These are phyloP conservation scores for Tetradesmus lagerheimii DNA, from an alignment of 139 green algal species.

Conservation along the genomic window DNA sequence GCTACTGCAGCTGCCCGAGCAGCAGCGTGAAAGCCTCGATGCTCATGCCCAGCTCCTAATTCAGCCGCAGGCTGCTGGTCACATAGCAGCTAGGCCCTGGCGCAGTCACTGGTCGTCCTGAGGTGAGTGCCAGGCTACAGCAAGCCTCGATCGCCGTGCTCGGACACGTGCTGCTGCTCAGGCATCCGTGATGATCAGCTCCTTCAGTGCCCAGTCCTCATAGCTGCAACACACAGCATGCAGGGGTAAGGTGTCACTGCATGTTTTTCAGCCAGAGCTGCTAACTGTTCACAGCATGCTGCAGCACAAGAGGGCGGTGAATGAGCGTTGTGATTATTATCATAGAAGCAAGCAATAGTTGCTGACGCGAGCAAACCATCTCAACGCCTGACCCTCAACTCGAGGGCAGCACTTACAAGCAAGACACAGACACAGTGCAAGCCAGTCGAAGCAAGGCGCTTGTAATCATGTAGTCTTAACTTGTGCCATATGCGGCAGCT, in stretches of 20 bases:
- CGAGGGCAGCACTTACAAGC: no score
- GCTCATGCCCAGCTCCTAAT: background rate
- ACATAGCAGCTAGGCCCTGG: background rate
- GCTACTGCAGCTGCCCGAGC: background rate
- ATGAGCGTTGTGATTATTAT: no score
- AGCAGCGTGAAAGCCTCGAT: no score
- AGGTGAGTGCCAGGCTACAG: background rate
- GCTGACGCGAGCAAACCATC: no score
- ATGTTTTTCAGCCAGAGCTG: no score
- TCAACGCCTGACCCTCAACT: no score
- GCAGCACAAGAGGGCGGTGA: background rate
- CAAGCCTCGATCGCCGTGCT: background rate
- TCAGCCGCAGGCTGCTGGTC: background rate
- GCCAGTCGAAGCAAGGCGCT: background rate
- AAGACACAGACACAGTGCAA: no score
- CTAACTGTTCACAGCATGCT: no score
- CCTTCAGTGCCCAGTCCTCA: slow-evolving; percentile 96
- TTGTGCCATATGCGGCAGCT: background rate
- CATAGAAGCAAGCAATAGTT: no score
- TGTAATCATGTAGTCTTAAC: background rate
- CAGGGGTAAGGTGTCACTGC: no score
- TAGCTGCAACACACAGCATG: slow-evolving; percentile 73
- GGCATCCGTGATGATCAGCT: slow-evolving; percentile 92
- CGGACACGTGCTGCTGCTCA: slow-evolving; percentile 37
- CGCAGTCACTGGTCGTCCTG: background rate